Percentiles rank a stretch among this genome's conserved stretches.
Evolutionary conservation across 225 moss, liverwort and hornwort species (phyloP).

Genomic region (Pseudisothecium myosuroides): DNA sequence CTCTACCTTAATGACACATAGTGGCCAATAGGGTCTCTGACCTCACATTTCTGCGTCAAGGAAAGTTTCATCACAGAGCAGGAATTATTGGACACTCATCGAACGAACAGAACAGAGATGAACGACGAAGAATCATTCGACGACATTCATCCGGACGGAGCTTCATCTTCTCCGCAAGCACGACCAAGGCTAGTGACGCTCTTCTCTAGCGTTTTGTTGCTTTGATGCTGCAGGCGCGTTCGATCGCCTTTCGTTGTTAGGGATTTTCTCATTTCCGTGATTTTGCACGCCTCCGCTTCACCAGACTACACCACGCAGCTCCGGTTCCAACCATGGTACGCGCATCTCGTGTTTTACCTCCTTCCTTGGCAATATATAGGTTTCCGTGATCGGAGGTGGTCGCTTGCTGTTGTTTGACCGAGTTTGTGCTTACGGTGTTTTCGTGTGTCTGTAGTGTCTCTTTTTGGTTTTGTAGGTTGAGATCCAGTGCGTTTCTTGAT

Average conservation of each 20-base stretch:
- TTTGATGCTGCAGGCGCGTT: background rate
- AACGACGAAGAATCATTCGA: background rate
- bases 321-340: background rate
- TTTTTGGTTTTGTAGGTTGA: background rate
- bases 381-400: background rate
- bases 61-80: background rate
- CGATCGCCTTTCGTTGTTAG: background rate
- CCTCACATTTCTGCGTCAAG: background rate
- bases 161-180: background rate
- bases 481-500: background rate
- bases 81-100: background rate
- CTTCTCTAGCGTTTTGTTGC: background rate
- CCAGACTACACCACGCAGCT: background rate
- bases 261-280: background rate
- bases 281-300: background rate
- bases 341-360: too few species aligned
- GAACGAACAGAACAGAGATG: background rate
- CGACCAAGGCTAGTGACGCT: background rate
- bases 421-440: background rate
- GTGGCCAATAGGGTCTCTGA: background rate
- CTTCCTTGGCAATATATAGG: background rate
- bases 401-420: background rate
- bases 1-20: background rate
- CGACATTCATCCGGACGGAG: background rate
- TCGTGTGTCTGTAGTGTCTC: background rate